Conservation (phyloP, 805 yeast species). For the Starmera dryadoides region DNA sequence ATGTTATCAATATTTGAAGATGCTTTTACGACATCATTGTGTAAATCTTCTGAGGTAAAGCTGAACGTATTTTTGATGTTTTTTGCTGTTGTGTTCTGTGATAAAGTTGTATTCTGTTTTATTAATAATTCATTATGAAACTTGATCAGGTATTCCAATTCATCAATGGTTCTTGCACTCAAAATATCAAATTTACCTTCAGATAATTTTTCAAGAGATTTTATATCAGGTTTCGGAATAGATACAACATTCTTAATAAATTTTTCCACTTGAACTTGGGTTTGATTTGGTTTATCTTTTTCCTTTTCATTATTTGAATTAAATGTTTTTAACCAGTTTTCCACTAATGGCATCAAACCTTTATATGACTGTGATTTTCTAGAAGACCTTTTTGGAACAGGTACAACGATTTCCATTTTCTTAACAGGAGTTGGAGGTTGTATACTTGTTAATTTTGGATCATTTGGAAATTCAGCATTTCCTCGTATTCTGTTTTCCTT, state of each 20-base stretch:
- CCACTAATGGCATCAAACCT: slow-evolving; percentile 15
- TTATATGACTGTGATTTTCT: slow-evolving; percentile 11
- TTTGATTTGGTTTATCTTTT: slow-evolving; percentile 1
- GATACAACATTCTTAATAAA: slow-evolving; percentile 21
- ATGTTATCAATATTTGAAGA: slow-evolving; percentile 19
- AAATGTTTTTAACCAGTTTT: slow-evolving; percentile 16
- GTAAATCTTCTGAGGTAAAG: slow-evolving; percentile 11
- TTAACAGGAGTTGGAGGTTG: slow-evolving; percentile 66
- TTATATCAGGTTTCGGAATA: slow-evolving; percentile 16
- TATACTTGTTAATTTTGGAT: slow-evolving; percentile 34
- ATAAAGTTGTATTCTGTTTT: slow-evolving; percentile 14
- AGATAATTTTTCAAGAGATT: slow-evolving; percentile 29
- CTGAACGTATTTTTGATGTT: slow-evolving; percentile 11
- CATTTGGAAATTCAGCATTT: slow-evolving; percentile 36
- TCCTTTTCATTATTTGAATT: slow-evolving; percentile 7
- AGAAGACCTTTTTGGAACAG: slow-evolving; percentile 21
- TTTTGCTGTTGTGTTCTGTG: not conserved
- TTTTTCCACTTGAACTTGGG: slow-evolving; percentile 11
- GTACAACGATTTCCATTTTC: slow-evolving; percentile 41
- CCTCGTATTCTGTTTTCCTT: slow-evolving; percentile 15
- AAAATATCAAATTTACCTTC: slow-evolving; percentile 48
- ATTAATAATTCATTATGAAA: slow-evolving; percentile 33
- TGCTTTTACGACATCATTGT: not conserved
- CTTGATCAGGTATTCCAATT: slow-evolving; percentile 48
- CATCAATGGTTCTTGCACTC: slow-evolving; percentile 66